A percentile compares a stretch with the other conserved stretches of the same genome.
Evolutionary conservation across 768 basidiomycete genomes (phyloP).

Genomic region (Tylopilus sp.): DNA sequence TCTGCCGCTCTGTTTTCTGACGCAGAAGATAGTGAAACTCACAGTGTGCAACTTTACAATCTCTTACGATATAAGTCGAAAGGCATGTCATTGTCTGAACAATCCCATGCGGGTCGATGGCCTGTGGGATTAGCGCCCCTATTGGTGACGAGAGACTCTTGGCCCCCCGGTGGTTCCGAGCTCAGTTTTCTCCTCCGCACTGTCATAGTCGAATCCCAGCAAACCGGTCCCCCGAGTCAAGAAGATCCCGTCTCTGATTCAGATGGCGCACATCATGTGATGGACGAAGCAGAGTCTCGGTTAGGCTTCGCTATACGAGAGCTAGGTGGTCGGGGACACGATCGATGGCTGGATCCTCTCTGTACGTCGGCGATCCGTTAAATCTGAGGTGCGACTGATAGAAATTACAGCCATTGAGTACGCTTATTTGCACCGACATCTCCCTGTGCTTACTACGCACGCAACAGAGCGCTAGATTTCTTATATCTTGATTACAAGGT

Average conservation of each 20-base stretch:
- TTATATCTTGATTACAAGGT: constrained; percentile 88
- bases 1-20: constrained; percentile 76
- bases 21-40: constrained; percentile 45
- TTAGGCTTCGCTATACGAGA: constrained; percentile 85
- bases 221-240: constrained; percentile 23
- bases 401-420: constrained; percentile 21
- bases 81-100: constrained; percentile 18
- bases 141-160: constrained; percentile 68
- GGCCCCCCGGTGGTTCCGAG: constrained; percentile 87
- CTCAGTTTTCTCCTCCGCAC: constrained; percentile 79
- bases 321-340: constrained; percentile 59
- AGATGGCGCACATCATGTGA: constrained; percentile 34
- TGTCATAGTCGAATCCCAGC: constrained; percentile 80
- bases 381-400: constrained; percentile 5
- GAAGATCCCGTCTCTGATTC: constrained; percentile 26
- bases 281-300: constrained; percentile 68
- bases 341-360: constrained; percentile 79
- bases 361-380: constrained; percentile 47
- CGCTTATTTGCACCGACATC: constrained; percentile 1
- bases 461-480: constrained; percentile 76
- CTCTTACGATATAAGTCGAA: constrained; percentile 22
- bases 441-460: constrained; percentile 5
- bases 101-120: constrained; percentile 36
- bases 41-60: constrained; percentile 27
- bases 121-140: constrained; percentile 71